Base-by-base conservation (phyloP, 345 rosid species). In the Arabidopsis suecica region DNA sequence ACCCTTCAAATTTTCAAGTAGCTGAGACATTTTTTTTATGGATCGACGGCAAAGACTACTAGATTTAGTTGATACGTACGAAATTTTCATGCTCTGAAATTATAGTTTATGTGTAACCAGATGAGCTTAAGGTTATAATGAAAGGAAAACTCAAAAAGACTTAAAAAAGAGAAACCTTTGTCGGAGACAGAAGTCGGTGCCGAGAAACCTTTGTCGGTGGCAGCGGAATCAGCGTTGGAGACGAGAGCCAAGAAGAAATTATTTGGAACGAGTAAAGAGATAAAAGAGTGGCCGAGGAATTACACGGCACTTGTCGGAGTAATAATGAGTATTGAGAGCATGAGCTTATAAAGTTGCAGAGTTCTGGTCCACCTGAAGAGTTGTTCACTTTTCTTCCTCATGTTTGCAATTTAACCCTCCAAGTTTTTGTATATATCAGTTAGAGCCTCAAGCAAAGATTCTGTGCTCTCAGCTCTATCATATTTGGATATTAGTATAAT, bases 121-220 rank as follows among this genome's bases (percentile, higher is more conserved):
- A 45, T 10, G 49, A 42, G 54, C n/a, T 41, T 42, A 42, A 32
- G 30, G 54, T 1, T 67, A 11, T 36, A 34, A 10, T 34, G 61
- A 57, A 28, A 10, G 16, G 13, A 38, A 18, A 74, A 36, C n/a
- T 0, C 5, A 23, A n/a, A 36, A 7, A 22, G 23, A 40, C 7
- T 44, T 0, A 40, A 18, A 20, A 50, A 42, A 2, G 56, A 75
- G 3, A 34, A 36, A 69, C 80, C 71, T 70, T 63, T 56, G 41
- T 25, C 38, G 2, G 57, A 41, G 37, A 49, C 13, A 18, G 68
- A 63, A 32, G 71, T 32, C 20, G 74, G 22, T 54, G 61, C 67
- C 22, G 48, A 75, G 4, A 34, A 36, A 69, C 80, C 71, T 70
- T 63, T 56, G 41, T 25, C 38, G 2, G 57, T 22, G 38, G 40